A percentile compares a stretch with the other conserved stretches of the same genome.
phyloP scores from a whole-genome alignment of 768 basidiomycete species.

The Tricholoma hemisulphureum region DNA sequence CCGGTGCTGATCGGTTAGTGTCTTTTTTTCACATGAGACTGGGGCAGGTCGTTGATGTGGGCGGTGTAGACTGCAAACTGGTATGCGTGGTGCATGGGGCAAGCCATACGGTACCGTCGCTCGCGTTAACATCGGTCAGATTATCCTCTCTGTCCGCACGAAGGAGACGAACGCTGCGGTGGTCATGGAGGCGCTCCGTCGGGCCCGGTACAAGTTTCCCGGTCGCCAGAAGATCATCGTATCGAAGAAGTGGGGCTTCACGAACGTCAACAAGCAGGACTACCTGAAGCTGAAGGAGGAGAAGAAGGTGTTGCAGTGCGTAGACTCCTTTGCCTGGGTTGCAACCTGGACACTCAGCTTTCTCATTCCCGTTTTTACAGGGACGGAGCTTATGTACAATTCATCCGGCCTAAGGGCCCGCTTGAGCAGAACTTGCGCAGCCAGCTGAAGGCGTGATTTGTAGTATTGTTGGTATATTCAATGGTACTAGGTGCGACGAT shows the following conservation, averaged over 20 bases:
- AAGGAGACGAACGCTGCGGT: slow-evolving; percentile 85
- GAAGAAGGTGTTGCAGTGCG: slow-evolving; percentile 85
- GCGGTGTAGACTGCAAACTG: slow-evolving; percentile 77
- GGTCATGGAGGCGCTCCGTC: slow-evolving; percentile 95
- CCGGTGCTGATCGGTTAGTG: slow-evolving; percentile 91
- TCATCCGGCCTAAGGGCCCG: slow-evolving; percentile 84
- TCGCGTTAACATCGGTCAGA: slow-evolving; percentile 95
- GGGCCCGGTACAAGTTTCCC: slow-evolving; percentile 99
- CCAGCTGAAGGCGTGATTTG: slow-evolving; percentile 56
- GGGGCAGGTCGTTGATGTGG: background rate
- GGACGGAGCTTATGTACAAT: slow-evolving; percentile 95
- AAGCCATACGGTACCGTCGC: slow-evolving; percentile 97
- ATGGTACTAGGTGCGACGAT: slow-evolving; percentile 2
- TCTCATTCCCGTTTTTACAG: slow-evolving; percentile 40
- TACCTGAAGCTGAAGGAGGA: slow-evolving; percentile 87
- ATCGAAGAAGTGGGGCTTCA: slow-evolving; percentile 99
- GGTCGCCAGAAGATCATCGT: slow-evolving; percentile 96
- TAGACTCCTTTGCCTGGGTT: slow-evolving; percentile 22
- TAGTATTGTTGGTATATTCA: slow-evolving; percentile 13
- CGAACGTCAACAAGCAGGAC: slow-evolving; percentile 86
- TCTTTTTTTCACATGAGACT: background rate
- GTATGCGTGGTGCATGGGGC: slow-evolving; percentile 99
- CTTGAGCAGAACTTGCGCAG: slow-evolving; percentile 83
- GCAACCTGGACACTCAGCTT: slow-evolving; percentile 4
- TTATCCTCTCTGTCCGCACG: slow-evolving; percentile 84